Percentiles rank a stretch among this genome's conserved stretches.
These are phyloP conservation scores for Pythium plurisporium DNA, from an alignment of 352 stramenopile species.

Conservation along the genomic window DNA sequence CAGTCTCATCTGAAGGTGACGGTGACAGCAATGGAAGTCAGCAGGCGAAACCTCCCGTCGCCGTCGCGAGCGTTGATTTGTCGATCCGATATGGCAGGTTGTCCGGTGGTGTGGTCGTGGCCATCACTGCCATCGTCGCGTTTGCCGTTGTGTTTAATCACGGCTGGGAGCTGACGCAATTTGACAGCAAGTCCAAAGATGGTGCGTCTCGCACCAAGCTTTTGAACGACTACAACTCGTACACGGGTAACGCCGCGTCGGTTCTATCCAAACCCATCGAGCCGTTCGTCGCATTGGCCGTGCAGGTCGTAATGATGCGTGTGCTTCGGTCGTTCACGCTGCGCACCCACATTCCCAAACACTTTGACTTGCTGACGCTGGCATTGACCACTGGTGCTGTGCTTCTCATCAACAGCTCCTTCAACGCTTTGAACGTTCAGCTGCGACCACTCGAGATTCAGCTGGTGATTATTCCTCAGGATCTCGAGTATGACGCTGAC, in stretches of 20 bases:
- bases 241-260: conserved; percentile 16
- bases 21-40: no score
- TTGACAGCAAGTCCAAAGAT: not conserved
- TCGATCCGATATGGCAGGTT: not conserved
- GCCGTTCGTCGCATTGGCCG: conserved; percentile 3
- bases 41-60: no score
- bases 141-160: not conserved
- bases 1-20: no score
- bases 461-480: not conserved
- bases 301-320: not conserved
- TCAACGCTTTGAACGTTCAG: conserved; percentile 15
- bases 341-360: no score
- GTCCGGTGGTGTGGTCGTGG: not conserved
- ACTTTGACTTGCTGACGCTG: conserved; percentile 8
- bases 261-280: conserved; percentile 14
- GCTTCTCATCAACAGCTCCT: conserved; percentile 5
- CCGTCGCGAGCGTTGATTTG: not conserved
- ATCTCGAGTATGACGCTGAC: not conserved
- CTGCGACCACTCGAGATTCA: not conserved
- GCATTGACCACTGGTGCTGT: not conserved
- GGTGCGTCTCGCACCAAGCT: not conserved
- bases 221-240: conserved; percentile 26
- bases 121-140: not conserved
- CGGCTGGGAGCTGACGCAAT: conserved; percentile 5
- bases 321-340: no score